A percentile compares a stretch with the other conserved stretches of the same genome.
Evolutionary conservation across 805 yeast species (phyloP).

Genomic region (Ogataea parapolymorpha): DNA sequence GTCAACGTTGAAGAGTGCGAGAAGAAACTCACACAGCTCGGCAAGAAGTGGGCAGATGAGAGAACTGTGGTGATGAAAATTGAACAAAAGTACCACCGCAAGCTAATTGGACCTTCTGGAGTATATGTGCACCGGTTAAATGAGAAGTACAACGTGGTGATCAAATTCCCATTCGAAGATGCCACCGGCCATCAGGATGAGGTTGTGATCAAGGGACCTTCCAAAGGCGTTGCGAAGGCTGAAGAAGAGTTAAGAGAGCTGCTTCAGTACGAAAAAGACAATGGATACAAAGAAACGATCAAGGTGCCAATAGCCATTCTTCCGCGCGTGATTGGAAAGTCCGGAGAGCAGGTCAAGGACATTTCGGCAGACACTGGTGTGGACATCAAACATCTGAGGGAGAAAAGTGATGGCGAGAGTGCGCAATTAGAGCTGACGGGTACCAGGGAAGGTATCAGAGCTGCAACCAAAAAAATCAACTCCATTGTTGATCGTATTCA

Average conservation of each 20-base stretch:
- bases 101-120: slow-evolving; percentile 82
- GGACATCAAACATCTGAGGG: slow-evolving; percentile 46
- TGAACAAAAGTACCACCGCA: slow-evolving; percentile 75
- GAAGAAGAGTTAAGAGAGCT: slow-evolving; percentile 81
- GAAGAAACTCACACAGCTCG: slow-evolving; percentile 50
- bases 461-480: slow-evolving; percentile 62
- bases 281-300: slow-evolving; percentile 65
- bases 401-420: slow-evolving; percentile 42
- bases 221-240: slow-evolving; percentile 82
- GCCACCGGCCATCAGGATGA: slow-evolving; percentile 52
- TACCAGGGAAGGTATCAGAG: slow-evolving; percentile 67
- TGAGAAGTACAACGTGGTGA: slow-evolving; percentile 79
- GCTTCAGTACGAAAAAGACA: slow-evolving; percentile 80
- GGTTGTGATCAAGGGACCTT: slow-evolving; percentile 78
- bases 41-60: slow-evolving; percentile 83
- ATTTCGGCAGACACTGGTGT: slow-evolving; percentile 69
- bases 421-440: slow-evolving; percentile 75
- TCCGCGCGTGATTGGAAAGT: slow-evolving; percentile 84
- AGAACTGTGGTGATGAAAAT: slow-evolving; percentile 58
- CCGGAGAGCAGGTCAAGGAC: slow-evolving; percentile 79
- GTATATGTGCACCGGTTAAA: slow-evolving; percentile 77
- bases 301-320: slow-evolving; percentile 71
- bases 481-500: slow-evolving; percentile 62
- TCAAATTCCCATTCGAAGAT: slow-evolving; percentile 65
- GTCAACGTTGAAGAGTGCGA: slow-evolving; percentile 74